These are phyloP conservation scores for Penicillium goetzii DNA, from an alignment of 495 filamentous ascomycete genomes.

Conservation along the genomic window DNA sequence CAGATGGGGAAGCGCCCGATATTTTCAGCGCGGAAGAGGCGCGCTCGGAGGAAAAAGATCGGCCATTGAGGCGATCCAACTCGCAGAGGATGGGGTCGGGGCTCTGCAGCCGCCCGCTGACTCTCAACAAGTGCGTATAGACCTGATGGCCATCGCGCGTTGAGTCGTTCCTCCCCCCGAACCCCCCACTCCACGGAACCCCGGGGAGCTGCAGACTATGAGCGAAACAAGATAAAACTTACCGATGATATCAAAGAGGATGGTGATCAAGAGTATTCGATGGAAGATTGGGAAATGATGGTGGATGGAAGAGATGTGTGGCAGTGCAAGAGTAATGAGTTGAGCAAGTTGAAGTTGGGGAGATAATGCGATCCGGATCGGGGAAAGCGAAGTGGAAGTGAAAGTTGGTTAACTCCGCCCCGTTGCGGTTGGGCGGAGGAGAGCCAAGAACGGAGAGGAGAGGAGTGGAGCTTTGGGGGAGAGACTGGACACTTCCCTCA, in stretches of 20 bases:
- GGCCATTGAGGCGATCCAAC: conserved; percentile 10
- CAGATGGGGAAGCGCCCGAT: conserved; percentile 12
- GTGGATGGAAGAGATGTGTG: background rate
- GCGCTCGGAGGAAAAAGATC: conserved; percentile 7
- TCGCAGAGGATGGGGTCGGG: background rate
- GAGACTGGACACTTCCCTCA: background rate
- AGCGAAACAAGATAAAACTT: conserved; percentile 7
- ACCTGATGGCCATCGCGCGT: conserved; percentile 9
- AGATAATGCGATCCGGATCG: conserved; percentile 26
- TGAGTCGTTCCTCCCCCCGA: conserved; percentile 5
- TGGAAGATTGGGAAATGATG: background rate
- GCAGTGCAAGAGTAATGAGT: conserved; percentile 5
- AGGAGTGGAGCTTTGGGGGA: conserved; percentile 22
- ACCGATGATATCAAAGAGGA: background rate
- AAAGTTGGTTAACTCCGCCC: conserved; percentile 30
- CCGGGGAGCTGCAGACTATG: conserved; percentile 8
- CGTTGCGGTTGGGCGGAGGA: conserved; percentile 18
- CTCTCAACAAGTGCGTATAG: background rate
- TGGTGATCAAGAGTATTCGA: background rate
- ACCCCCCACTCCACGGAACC: conserved; percentile 20
- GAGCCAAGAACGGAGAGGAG: conserved; percentile 33
- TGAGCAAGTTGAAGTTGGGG: conserved; percentile 10
- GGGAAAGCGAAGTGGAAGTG: conserved; percentile 14
- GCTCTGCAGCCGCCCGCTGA: background rate
- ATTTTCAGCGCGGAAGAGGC: conserved; percentile 8